Evolutionary conservation across 139 green algal genomes (phyloP), one percentile per base, ranked within the genome.

Genomic region (Closterium sp.): DNA sequence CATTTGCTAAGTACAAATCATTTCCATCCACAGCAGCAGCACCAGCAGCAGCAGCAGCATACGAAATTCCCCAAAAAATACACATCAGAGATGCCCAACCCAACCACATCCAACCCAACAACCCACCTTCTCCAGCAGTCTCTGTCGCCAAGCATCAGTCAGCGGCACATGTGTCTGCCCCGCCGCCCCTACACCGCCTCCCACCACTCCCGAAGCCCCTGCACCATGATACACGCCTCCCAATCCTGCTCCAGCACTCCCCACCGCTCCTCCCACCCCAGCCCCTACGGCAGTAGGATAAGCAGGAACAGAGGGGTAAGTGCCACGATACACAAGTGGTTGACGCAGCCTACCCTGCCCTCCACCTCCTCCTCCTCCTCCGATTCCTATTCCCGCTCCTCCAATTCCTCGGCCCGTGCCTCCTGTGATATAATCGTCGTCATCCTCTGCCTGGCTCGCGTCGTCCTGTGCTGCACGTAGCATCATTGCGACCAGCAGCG

Each of bases 401-500:
- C 62, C 62, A 13, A 79, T 79, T 22, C 62, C 62, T 27, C 62
- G 62, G 11, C 62, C 62, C 62, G 5, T 4, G 2, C 62, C 62
- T 79, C 62, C 62, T 22, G 62, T 79, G 62, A 79, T 79, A 13
- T 79, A 79, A 79, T 87, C 85, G 85, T 87, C 85, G 22, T 87
- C 85, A 24, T 87, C 85, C 28, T 87, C 85, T 31, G n/a, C 28
- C 28, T 87, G 85, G 10, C 28, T 32, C 85, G 85, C 85, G 21
- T 87, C 85, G 85, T 87, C 85, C 28, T 87, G 85, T 30, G 28
- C 28, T 19, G 85, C 85, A 17, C 85, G 85, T 24, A 87, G 85
- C 85, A 87, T 87, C 85, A 87, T 87, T 4, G 85, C n/a, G n/a
- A 87, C 28, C 22, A 87, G 85, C 85, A 87, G 85, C 5, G 85